phyloP scores from a whole-genome alignment of 2,329 filamentous ascomycete species.

The Trichoderma lentiforme region DNA sequence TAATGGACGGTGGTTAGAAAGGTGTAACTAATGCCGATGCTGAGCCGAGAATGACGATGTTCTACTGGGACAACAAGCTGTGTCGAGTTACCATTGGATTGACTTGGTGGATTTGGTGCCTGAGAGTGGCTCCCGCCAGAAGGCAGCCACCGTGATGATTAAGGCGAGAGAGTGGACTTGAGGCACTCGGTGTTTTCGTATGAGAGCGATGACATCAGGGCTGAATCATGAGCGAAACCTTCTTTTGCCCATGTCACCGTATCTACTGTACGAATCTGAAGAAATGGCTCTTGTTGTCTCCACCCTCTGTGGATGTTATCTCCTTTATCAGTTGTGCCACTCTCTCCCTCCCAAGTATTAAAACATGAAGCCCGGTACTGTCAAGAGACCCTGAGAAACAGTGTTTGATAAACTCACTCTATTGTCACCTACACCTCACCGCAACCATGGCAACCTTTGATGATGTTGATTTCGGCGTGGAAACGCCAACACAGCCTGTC shows the following conservation, averaged over 20 bases:
- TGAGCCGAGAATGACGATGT: neutral
- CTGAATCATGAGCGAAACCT: constrained; percentile 14
- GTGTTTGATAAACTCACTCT: neutral
- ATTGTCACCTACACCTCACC: neutral
- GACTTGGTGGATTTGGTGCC: neutral
- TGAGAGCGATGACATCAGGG: constrained; percentile 9
- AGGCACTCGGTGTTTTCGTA: neutral
- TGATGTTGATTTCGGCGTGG: constrained; percentile 10
- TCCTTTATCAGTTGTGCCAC: neutral
- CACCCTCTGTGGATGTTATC: neutral
- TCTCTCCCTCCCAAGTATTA: neutral
- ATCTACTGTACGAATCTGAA: neutral
- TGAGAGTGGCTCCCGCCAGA: neutral
- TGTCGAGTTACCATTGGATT: neutral
- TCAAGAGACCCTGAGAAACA: neutral
- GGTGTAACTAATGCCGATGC: neutral
- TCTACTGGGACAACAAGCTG: neutral
- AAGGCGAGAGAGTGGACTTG: neutral
- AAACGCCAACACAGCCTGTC: neutral
- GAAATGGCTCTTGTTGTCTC: neutral
- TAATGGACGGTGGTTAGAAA: neutral
- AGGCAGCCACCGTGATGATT: neutral
- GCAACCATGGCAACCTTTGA: constrained; percentile 11
- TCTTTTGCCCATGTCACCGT: neutral
- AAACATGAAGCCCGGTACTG: neutral